Evolutionary conservation across 805 yeast species (phyloP).

Genomic region (Spathaspora girioi): DNA sequence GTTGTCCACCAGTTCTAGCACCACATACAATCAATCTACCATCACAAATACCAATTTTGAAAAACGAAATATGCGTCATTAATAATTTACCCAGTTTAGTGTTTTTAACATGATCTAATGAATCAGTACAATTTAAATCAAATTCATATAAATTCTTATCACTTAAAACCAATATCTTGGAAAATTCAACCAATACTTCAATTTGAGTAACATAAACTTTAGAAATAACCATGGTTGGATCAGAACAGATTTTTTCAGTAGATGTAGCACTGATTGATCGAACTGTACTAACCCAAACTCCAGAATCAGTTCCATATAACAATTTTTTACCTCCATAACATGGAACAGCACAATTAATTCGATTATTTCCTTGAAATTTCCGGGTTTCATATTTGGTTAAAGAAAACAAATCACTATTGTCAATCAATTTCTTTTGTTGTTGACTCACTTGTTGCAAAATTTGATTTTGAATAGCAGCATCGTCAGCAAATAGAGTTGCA

Average conservation of each 20-base stretch:
- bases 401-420: conserved; percentile 75
- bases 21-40: conserved; percentile 88
- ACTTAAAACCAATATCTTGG: conserved; percentile 71
- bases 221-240: conserved; percentile 72
- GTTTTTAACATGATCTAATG: conserved; percentile 46
- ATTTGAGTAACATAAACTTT: conserved; percentile 80
- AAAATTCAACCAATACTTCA: conserved; percentile 89
- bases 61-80: conserved; percentile 83
- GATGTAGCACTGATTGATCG: conserved; percentile 49
- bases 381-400: conserved; percentile 70
- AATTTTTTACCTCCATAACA: conserved; percentile 92
- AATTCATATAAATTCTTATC: conserved; percentile 79
- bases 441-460: conserved; percentile 73
- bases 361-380: conserved; percentile 68
- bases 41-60: conserved; percentile 89
- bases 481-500: conserved; percentile 50
- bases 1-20: conserved; percentile 70
- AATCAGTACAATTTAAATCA: conserved; percentile 55
- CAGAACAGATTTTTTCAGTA: conserved; percentile 52
- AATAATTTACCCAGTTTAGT: conserved; percentile 71
- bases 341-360: conserved; percentile 88
- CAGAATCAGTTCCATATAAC: conserved; percentile 87
- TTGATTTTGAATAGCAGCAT: conserved; percentile 64
- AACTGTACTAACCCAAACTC: conserved; percentile 81
- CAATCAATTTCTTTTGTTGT: conserved; percentile 73